Evolutionary conservation across 805 yeast species (phyloP).

Genomic region (Babjeviella inositovora): DNA sequence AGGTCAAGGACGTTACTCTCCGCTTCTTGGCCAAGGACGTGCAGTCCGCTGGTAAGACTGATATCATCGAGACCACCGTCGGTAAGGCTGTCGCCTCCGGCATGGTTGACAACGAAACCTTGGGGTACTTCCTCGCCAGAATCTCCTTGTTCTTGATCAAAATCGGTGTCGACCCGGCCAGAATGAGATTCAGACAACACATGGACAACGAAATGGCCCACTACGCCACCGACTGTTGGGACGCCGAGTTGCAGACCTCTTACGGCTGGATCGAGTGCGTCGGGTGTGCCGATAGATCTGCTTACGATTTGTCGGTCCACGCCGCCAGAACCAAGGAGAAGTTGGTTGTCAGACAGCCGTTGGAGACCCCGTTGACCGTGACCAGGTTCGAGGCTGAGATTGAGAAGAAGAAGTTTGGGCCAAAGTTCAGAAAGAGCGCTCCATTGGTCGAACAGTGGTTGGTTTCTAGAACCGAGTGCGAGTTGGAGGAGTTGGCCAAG

Average conservation of each 20-base stretch:
- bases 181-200: conserved; percentile 95
- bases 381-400: conserved; percentile 75
- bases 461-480: conserved; percentile 62
- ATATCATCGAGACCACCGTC: conserved; percentile 43
- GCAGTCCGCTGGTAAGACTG: conserved; percentile 76
- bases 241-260: conserved; percentile 88
- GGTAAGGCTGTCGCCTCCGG: conserved; percentile 85
- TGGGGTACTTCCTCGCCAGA: conserved; percentile 94
- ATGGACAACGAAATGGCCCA: conserved; percentile 99
- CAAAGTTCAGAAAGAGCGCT: conserved; percentile 93
- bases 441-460: conserved; percentile 81
- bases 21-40: conserved; percentile 73
- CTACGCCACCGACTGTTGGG: conserved; percentile 99
- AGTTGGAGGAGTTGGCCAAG: conserved; percentile 59
- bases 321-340: conserved; percentile 90
- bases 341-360: conserved; percentile 82
- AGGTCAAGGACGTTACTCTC: conserved; percentile 58
- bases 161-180: conserved; percentile 77
- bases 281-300: conserved; percentile 99
- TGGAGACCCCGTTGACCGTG: conserved; percentile 71
- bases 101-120: conserved; percentile 90
- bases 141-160: conserved; percentile 70
- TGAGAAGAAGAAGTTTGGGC: conserved; percentile 94
- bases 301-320: conserved; percentile 93
- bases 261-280: conserved; percentile 99